Evolutionary conservation across 2,329 filamentous ascomycete species (phyloP), one percentile per base, ranked within the genome.

Genomic region (Rutstroemia sp.): DNA sequence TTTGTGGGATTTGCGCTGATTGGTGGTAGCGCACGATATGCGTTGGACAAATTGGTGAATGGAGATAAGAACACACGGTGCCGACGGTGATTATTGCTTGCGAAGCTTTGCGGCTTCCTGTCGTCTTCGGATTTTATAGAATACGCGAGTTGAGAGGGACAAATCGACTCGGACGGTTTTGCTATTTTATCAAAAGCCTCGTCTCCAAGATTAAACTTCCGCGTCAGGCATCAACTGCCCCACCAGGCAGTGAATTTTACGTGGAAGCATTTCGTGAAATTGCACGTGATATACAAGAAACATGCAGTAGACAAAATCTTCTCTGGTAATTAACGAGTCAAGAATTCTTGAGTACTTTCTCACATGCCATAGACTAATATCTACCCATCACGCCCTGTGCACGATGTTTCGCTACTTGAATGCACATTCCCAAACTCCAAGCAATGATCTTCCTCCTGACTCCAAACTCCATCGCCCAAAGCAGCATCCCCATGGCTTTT

Each of bases 201-300:
- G 53, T 51, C 53, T 55, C 41, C 38, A 46, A 51, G 46, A 50
- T 55, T 55, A 37, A 55, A 44, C 53, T 55, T 50, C 37, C 38
- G 16, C 47, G 27, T 55, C 34, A 55, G 53, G 53, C 53, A 55
- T 23, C 21, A 17, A 54, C 5, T 42, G 34, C 53, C 53, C 53
- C 46, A 30, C 52, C 41, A 55, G 53, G 53, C 53, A 55, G 42
- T 42, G 21, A 50, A 21, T n/a, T 21, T 44, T 25, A 25, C 17
- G 16, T 14, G 17, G 39, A 7, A 3, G 16, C 17, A 42, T n/a
- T 42, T 42, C 8, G 39, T 19, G 16, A 34, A 34, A 34, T 34
- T 12, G 9, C 42, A 46, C 42, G 42, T 46, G 42, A 46, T 46
- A 25, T 23, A 23, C 23, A 17, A 10, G 30, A 9, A 12, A 34